Percentiles rank a stretch among this genome's conserved stretches.
phyloP scores from a whole-genome alignment of 2,329 filamentous ascomycete species.

The Xylariaceae sp. region DNA sequence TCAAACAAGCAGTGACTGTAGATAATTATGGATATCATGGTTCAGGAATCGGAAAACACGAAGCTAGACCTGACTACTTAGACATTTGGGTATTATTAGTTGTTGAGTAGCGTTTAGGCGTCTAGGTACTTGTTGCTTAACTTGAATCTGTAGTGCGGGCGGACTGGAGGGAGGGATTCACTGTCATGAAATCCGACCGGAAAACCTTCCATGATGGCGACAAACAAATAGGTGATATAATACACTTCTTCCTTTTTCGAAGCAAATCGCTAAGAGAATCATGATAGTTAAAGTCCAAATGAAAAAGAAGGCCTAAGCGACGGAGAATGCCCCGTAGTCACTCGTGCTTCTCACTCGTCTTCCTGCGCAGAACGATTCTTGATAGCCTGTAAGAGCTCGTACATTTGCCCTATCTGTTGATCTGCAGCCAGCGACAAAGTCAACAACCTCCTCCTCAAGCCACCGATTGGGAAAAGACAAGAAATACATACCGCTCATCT shows the following conservation, averaged over 20 bases:
- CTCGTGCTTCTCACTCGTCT: slow-evolving; percentile 16
- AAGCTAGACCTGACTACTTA: too few species aligned
- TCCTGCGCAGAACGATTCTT: slow-evolving; percentile 33
- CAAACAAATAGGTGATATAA: not conserved
- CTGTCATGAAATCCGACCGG: too few species aligned
- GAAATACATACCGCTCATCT: slow-evolving; percentile 75
- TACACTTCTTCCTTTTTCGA: not conserved
- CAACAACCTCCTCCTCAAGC: not conserved
- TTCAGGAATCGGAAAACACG: too few species aligned
- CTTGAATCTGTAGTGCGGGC: too few species aligned
- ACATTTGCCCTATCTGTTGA: slow-evolving; percentile 87
- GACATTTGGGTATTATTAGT: too few species aligned
- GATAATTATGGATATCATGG: too few species aligned
- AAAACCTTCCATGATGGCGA: not conserved
- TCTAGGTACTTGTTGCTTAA: too few species aligned
- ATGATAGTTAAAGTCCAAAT: not conserved
- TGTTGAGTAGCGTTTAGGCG: too few species aligned
- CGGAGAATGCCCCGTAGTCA: too few species aligned
- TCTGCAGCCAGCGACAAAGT: slow-evolving; percentile 46
- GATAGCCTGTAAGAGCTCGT: slow-evolving; percentile 88
- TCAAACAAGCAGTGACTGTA: too few species aligned
- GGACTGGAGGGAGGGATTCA: too few species aligned
- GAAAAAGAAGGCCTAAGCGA: not conserved
- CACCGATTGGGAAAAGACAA: not conserved
- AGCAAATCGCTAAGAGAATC: not conserved